These are phyloP conservation scores for Ceratobasidium sp. DNA, from an alignment of 1,284 basidiomycete genomes.

Conservation along the genomic window DNA sequence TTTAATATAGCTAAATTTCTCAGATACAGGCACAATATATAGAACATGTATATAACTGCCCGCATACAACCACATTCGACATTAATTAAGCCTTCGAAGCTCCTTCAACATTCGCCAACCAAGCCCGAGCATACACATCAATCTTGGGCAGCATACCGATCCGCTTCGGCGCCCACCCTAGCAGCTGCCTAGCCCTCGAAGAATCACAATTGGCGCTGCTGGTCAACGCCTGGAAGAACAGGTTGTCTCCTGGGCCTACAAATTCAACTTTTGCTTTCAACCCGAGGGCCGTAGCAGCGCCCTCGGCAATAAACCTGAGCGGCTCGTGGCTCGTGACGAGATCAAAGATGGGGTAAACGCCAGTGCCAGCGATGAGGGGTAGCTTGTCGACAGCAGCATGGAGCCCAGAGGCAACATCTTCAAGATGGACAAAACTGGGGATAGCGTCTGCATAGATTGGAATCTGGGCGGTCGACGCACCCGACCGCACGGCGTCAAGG, in stretches of 20 bases:
- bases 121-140: slow-evolving; percentile 1
- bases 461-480: neutral
- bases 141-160: neutral
- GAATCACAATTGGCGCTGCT: neutral
- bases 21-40: too few species aligned
- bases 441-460: neutral
- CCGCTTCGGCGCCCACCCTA: slow-evolving; percentile 15
- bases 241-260: slow-evolving; percentile 3
- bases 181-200: slow-evolving; percentile 5
- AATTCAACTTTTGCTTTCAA: slow-evolving; percentile 11
- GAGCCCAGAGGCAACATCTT: slow-evolving; percentile 6
- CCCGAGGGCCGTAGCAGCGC: neutral
- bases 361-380: slow-evolving; percentile 1
- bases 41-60: neutral
- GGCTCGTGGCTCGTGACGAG: slow-evolving; percentile 1
- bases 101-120: neutral
- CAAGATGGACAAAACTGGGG: slow-evolving; percentile 4
- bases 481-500: neutral
- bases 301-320: neutral
- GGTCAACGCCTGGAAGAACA: slow-evolving; percentile 2
- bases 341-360: slow-evolving; percentile 4
- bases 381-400: slow-evolving; percentile 15
- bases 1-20: too few species aligned
- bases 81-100: neutral
- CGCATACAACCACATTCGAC: neutral